These are phyloP conservation scores for Jackrogersella multiformis DNA, from an alignment of 495 filamentous ascomycete genomes.

Conservation along the genomic window DNA sequence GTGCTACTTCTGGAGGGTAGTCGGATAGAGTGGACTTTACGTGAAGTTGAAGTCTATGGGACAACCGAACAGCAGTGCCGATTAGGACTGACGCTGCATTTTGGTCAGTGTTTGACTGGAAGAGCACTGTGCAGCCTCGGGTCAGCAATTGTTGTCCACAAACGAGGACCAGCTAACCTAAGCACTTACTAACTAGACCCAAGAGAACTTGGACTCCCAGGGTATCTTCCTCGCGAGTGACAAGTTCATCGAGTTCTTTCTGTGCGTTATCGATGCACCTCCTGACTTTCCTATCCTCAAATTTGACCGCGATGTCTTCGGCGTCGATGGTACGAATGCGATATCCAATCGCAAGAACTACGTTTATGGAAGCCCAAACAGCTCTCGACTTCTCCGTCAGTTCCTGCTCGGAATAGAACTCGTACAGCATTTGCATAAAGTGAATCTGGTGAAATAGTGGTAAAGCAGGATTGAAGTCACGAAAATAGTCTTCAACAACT, in stretches of 20 bases:
- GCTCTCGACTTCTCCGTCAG: conserved; percentile 28
- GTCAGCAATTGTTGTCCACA: background rate
- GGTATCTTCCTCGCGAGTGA: conserved; percentile 44
- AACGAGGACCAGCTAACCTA: background rate
- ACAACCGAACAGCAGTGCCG: conserved; percentile 44
- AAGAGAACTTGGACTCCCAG: conserved; percentile 46
- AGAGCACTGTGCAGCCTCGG: conserved; percentile 25
- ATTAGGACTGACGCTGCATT: conserved; percentile 45
- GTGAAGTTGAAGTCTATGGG: conserved; percentile 44
- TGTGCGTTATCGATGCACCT: conserved; percentile 47
- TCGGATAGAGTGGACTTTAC: conserved; percentile 25
- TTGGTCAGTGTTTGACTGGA: conserved; percentile 42
- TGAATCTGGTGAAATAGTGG: conserved; percentile 43
- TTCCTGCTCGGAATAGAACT: conserved; percentile 38
- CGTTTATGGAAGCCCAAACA: conserved; percentile 43
- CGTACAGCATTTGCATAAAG: conserved; percentile 41
- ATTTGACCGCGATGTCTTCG: conserved; percentile 25
- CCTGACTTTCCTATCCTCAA: conserved; percentile 35
- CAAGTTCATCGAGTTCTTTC: conserved; percentile 44
- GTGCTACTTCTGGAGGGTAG: conserved; percentile 36
- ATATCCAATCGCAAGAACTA: conserved; percentile 45
- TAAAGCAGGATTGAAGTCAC: conserved; percentile 45
- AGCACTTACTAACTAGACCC: conserved; percentile 44
- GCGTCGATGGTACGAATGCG: conserved; percentile 25
- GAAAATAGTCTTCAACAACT: conserved; percentile 44